phyloP scores from a whole-genome alignment of 176 grass and related monocot genomes.

The Lolium perenne region DNA sequence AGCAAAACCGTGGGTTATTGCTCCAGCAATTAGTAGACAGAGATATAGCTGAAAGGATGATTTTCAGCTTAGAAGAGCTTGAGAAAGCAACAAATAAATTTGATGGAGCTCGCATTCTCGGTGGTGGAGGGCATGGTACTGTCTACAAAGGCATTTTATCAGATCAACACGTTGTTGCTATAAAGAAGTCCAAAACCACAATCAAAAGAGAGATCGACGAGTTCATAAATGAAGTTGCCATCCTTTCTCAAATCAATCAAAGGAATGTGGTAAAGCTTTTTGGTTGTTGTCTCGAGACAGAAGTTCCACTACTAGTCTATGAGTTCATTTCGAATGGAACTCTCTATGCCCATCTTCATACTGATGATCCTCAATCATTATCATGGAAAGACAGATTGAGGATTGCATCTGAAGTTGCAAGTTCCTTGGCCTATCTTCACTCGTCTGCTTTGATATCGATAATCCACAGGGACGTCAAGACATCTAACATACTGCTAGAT shows the following conservation, averaged over 20 bases:
- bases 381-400: constrained; percentile 33
- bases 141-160: constrained; percentile 73
- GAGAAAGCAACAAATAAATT: constrained; percentile 67
- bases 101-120: constrained; percentile 47
- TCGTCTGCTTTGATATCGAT: constrained; percentile 45
- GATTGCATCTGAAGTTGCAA: constrained; percentile 56
- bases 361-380: not conserved
- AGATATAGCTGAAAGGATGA: constrained; percentile 66
- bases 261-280: constrained; percentile 68
- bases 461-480: constrained; percentile 66
- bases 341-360: constrained; percentile 51
- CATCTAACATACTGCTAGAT: constrained; percentile 62
- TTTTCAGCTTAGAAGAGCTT: constrained; percentile 62
- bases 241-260: constrained; percentile 71
- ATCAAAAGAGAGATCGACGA: constrained; percentile 55
- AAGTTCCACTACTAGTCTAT: constrained; percentile 60
- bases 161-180: constrained; percentile 55
- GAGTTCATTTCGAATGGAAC: constrained; percentile 68
- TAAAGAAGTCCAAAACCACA: constrained; percentile 60
- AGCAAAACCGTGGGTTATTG: constrained; percentile 57
- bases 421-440: constrained; percentile 69
- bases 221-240: constrained; percentile 69
- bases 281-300: constrained; percentile 66
- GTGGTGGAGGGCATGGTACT: constrained; percentile 50
- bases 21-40: constrained; percentile 50